Evolutionary conservation across 495 filamentous ascomycete genomes (phyloP), one percentile per base, ranked within the genome.

Genomic region (Emericellopsis terricola): DNA sequence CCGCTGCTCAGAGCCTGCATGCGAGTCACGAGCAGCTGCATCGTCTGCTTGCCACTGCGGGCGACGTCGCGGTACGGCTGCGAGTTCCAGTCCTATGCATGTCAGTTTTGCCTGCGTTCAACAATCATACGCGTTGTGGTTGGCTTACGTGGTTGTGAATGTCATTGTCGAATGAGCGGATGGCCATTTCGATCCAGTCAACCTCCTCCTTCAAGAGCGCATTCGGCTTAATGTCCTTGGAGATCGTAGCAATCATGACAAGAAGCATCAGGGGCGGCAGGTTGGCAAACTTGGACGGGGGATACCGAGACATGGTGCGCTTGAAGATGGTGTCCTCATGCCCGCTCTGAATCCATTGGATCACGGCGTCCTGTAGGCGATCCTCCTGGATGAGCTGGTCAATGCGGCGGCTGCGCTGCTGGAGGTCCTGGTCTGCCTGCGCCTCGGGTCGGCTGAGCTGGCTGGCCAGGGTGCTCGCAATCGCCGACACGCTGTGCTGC

Each of bases 191-290:
- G 32, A 94, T 59, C 81, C 85, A 89, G 17, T 56, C 52, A 7
- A 97, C 57, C 39, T 83, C 81, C 51, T 82, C 62, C 28, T 55
- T 42, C 20, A 79, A 40, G 19, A 47, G 46, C 42, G 78, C 68
- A 19, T 67, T 68, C 33, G 33, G 33, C 18, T 76, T 60, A 39
- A 94, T 61, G 17, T 76, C 65, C 6, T 70, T 62, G 18, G 80
- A 80, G 11, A 96, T 68, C 10, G 81, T 82, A 2, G 83, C 81
- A 30, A 76, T 77, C 20, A 91, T 76, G 0, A 85, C 93, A 16
- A 96, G 68, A 4, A 76, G 60, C 15, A 94, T 69, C 26, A 96
- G 68, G 3, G 80, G 73, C 28, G 72, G 76, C 17, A 94, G 47
- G 1, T 84, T 82, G 42, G 77, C 69, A 43, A 78, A 66, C 41